A percentile compares a stretch with the other conserved stretches of the same genome.
Evolutionary conservation across 495 filamentous ascomycete species (phyloP).

Genomic region (Xylaria scruposa): DNA sequence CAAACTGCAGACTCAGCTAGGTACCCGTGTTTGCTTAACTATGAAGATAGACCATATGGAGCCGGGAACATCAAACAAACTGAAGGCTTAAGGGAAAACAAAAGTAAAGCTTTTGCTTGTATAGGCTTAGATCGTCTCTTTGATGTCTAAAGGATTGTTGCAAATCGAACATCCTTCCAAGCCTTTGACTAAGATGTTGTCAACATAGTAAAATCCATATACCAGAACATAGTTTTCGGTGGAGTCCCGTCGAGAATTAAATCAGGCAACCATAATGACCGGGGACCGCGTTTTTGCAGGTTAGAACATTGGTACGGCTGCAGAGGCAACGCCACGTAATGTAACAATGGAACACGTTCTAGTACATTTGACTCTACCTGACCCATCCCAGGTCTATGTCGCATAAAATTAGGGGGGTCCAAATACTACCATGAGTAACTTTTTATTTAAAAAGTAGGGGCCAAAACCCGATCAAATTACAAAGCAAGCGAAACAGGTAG

Average conservation of each 20-base stretch:
- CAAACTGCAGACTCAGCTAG: too few relatives aligned
- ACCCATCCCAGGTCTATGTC: neutral
- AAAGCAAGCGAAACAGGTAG: neutral
- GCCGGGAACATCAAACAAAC: too few relatives aligned
- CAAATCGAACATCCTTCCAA: too few relatives aligned
- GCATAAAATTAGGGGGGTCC: neutral
- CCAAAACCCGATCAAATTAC: neutral
- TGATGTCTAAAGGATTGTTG: too few relatives aligned
- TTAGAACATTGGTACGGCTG: neutral
- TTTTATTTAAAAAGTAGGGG: neutral
- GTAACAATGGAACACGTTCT: neutral
- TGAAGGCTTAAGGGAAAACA: too few relatives aligned
- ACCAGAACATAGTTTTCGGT: neutral
- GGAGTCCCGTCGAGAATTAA: neutral
- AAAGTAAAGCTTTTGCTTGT: too few relatives aligned
- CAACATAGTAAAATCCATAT: neutral
- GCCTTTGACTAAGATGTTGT: neutral
- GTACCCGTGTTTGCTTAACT: too few relatives aligned
- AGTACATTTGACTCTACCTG: neutral
- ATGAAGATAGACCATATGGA: too few relatives aligned
- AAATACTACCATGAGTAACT: neutral
- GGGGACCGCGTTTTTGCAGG: neutral
- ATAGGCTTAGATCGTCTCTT: too few relatives aligned
- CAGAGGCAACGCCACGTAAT: neutral
- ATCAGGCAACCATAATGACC: neutral